A percentile compares a stretch with the other conserved stretches of the same genome.
Evolutionary conservation across 345 rosid species (phyloP).

Genomic region (Gossypium turneri): DNA sequence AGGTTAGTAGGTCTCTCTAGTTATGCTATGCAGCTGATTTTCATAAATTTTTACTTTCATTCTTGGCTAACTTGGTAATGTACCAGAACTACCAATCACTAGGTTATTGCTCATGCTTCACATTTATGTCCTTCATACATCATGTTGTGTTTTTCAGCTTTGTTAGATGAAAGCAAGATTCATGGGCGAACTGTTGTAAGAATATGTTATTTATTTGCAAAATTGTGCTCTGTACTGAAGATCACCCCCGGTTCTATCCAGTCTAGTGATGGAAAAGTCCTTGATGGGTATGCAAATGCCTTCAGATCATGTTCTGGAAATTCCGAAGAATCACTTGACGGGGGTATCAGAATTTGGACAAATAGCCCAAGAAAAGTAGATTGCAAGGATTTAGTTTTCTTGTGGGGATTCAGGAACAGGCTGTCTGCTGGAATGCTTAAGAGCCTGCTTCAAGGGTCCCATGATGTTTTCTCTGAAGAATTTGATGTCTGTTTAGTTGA

Average conservation of each 20-base stretch:
- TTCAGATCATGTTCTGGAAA: slow-evolving; percentile 26
- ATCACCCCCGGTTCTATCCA: slow-evolving; percentile 24
- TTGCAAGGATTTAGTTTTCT: slow-evolving; percentile 63
- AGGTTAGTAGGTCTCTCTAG: slow-evolving; percentile 43
- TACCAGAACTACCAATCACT: background rate
- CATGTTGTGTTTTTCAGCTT: background rate
- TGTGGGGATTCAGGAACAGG: slow-evolving; percentile 60
- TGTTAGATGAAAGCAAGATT: slow-evolving; percentile 1
- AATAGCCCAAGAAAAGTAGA: slow-evolving; percentile 48
- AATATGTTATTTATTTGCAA: slow-evolving; percentile 69
- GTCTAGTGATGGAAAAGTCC: slow-evolving; percentile 25
- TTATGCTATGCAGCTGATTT: slow-evolving; percentile 47
- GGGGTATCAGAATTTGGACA: slow-evolving; percentile 54
- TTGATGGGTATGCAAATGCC: slow-evolving; percentile 33
- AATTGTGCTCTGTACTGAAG: slow-evolving; percentile 55
- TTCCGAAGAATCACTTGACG: slow-evolving; percentile 30
- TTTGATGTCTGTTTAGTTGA: slow-evolving; percentile 61
- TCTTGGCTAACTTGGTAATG: background rate
- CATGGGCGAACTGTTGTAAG: slow-evolving; percentile 64
- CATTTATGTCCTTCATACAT: background rate
- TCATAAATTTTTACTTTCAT: background rate
- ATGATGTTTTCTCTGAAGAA: slow-evolving; percentile 37
- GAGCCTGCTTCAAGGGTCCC: slow-evolving; percentile 53
- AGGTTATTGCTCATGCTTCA: background rate
- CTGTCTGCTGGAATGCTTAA: slow-evolving; percentile 58